Evolutionary conservation across 345 rosid genomes (phyloP).

Genomic region (Draba incana): DNA sequence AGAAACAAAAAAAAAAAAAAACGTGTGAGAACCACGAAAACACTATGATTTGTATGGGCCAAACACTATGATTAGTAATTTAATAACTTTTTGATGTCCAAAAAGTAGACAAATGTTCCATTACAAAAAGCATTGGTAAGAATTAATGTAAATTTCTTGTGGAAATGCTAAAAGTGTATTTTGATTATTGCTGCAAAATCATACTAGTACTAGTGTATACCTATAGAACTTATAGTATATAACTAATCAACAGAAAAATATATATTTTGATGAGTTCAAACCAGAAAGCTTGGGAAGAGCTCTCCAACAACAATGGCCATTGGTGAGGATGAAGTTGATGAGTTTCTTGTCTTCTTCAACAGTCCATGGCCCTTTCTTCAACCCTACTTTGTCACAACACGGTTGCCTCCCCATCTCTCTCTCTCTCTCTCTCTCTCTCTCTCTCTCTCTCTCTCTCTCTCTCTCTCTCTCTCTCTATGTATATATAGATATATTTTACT

Average conservation of each 20-base stretch:
- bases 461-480: background rate
- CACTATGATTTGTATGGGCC: background rate
- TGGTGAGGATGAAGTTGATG: slow-evolving; percentile 80
- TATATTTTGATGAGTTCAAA: background rate
- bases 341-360: slow-evolving; percentile 95
- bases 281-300: slow-evolving; percentile 86
- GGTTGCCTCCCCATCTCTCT: slow-evolving; percentile 86
- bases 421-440: slow-evolving; percentile 17
- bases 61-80: slow-evolving; percentile 24
- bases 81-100: slow-evolving; percentile 1
- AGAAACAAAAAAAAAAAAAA: background rate
- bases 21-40: slow-evolving; percentile 41
- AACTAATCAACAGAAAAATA: background rate
- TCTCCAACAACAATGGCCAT: slow-evolving; percentile 98
- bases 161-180: background rate
- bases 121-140: background rate
- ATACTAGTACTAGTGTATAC: background rate
- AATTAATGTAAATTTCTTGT: background rate
- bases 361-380: slow-evolving; percentile 98
- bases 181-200: slow-evolving; percentile 4
- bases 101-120: background rate
- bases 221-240: background rate
- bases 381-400: slow-evolving; percentile 93
- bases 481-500: background rate
- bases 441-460: background rate